Evolutionary conservation across 2,329 filamentous ascomycete genomes (phyloP).

Genomic region (Volutella citrinella): DNA sequence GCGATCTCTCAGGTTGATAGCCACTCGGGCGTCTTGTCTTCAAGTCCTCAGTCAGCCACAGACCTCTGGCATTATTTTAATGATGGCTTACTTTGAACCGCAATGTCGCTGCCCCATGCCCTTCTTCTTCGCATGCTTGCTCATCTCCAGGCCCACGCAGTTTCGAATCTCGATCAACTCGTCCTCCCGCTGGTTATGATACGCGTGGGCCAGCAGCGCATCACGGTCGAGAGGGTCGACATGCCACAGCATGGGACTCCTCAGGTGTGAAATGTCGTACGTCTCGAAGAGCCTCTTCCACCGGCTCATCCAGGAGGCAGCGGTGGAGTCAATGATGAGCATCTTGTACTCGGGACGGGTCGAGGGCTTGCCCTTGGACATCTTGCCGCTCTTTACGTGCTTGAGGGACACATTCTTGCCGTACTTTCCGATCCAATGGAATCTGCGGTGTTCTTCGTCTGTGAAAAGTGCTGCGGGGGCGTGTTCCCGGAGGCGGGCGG

Average conservation of each 20-base stretch:
- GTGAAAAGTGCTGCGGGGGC: conserved; percentile 79
- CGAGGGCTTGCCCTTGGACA: conserved; percentile 10
- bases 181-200: conserved; percentile 54
- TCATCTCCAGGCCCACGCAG: conserved; percentile 76
- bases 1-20: conserved; percentile 64
- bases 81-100: conserved; percentile 40
- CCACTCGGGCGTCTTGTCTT: conserved; percentile 42
- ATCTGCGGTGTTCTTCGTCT: conserved; percentile 78
- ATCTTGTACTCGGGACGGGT: conserved; percentile 38
- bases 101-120: conserved; percentile 30
- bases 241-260: conserved; percentile 83
- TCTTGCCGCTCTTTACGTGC: conserved; percentile 33
- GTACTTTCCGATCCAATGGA: conserved; percentile 71
- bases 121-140: conserved; percentile 75
- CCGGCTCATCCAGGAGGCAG: conserved; percentile 62
- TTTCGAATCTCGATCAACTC: conserved; percentile 69
- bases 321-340: conserved; percentile 65
- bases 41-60: neutral
- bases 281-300: conserved; percentile 69
- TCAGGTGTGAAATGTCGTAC: conserved; percentile 67
- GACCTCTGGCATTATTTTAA: too few relatives aligned
- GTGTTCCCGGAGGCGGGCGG: conserved; percentile 67
- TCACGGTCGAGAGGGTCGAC: conserved; percentile 74
- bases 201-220: conserved; percentile 66
- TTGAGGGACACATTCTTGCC: conserved; percentile 58